phyloP scores from a whole-genome alignment of 1,284 basidiomycete genomes.

The Termitomyces sp. region DNA sequence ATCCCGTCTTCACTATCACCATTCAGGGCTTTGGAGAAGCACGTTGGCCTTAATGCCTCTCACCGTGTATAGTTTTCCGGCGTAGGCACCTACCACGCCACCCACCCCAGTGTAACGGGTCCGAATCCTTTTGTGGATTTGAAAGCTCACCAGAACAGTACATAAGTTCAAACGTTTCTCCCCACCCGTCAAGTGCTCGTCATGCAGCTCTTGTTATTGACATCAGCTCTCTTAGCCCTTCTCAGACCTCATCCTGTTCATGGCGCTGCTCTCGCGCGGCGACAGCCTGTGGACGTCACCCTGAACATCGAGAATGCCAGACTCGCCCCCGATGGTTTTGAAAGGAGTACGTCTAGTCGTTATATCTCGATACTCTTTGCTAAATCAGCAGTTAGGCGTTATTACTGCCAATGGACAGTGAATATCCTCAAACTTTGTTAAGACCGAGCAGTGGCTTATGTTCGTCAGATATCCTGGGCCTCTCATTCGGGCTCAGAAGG shows the following conservation, averaged over 20 bases:
- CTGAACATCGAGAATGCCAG: conserved; percentile 13
- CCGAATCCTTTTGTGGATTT: conserved; percentile 12
- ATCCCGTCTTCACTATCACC: conserved; percentile 13
- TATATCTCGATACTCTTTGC: background rate
- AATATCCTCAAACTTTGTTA: background rate
- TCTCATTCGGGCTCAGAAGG: conserved; percentile 3
- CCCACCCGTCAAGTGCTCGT: conserved; percentile 13
- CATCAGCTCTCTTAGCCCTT: conserved; percentile 16
- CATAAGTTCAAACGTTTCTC: conserved; percentile 12
- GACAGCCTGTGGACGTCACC: conserved; percentile 11
- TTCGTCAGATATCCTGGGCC: conserved; percentile 6
- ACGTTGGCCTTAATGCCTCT: conserved; percentile 3
- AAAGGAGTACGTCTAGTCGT: conserved; percentile 11
- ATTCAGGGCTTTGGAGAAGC: conserved; percentile 3
- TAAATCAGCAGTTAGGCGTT: background rate
- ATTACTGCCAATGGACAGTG: conserved; percentile 7
- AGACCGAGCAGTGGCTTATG: background rate
- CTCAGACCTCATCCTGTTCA: conserved; percentile 16
- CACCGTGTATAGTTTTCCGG: conserved; percentile 5
- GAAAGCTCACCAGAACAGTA: conserved; percentile 8
- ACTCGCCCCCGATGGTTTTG: conserved; percentile 17
- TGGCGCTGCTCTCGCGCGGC: conserved; percentile 9
- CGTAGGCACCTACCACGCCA: background rate
- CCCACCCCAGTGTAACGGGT: conserved; percentile 1
- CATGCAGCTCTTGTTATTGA: conserved; percentile 19